Percentiles rank a stretch among this genome's conserved stretches.
Conservation (phyloP, 1,139 yeast species). For the Kodamaea ohmeri region DNA sequence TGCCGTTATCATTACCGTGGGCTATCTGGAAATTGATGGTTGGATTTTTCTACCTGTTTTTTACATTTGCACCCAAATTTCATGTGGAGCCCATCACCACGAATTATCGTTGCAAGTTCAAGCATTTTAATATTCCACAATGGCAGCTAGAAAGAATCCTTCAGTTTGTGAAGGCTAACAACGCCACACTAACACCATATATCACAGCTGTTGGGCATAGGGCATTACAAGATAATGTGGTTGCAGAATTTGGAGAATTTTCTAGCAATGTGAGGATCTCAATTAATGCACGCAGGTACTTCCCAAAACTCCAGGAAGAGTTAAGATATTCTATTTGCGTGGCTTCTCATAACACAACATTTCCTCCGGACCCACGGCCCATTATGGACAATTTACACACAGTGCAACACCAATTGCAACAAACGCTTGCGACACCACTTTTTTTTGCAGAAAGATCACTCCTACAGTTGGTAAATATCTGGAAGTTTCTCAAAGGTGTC, state of each 20-base stretch:
- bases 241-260: constrained; percentile 9
- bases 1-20: constrained; percentile 5
- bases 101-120: constrained; percentile 7
- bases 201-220: constrained; percentile 10
- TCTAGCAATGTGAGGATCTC: constrained; percentile 10
- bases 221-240: constrained; percentile 8
- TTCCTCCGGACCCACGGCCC: constrained; percentile 3
- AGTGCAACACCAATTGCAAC: constrained; percentile 8
- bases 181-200: constrained; percentile 10
- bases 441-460: constrained; percentile 10
- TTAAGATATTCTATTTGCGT: constrained; percentile 10
- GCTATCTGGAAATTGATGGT: constrained; percentile 7
- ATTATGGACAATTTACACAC: constrained; percentile 3
- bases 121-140: constrained; percentile 6
- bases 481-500: constrained; percentile 9
- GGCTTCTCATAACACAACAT: constrained; percentile 5
- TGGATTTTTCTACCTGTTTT: constrained; percentile 1
- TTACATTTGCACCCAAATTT: constrained; percentile 8
- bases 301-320: constrained; percentile 7
- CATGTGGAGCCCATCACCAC: constrained; percentile 9
- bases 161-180: constrained; percentile 4
- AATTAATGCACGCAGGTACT: constrained; percentile 10
- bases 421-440: constrained; percentile 8
- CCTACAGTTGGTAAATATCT: constrained; percentile 9
- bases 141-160: constrained; percentile 5